phyloP scores from a whole-genome alignment of 1,284 basidiomycete species.

The Rhodotorula sp. region DNA sequence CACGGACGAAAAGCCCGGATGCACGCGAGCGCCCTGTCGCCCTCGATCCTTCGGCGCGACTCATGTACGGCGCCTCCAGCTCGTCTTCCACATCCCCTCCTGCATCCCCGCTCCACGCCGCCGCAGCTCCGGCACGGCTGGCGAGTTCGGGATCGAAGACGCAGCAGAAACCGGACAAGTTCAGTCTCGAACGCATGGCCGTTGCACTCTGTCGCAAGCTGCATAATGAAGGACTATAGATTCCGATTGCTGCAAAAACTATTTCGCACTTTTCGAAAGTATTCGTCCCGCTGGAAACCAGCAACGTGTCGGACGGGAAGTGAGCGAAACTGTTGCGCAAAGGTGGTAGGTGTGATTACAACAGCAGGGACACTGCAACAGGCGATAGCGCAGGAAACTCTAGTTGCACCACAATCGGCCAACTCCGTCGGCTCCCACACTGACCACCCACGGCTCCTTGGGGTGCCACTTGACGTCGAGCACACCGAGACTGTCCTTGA shows the following conservation, averaged over 20 bases:
- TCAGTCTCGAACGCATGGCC: conserved; percentile 72
- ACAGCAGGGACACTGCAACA: not conserved
- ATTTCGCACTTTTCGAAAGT: too few species aligned
- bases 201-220: conserved; percentile 69
- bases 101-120: not conserved
- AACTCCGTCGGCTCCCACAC: conserved; percentile 87
- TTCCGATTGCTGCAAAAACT: not conserved
- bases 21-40: not conserved
- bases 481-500: conserved; percentile 84
- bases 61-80: conserved; percentile 13
- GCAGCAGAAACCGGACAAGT: conserved; percentile 40
- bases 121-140: conserved; percentile 15
- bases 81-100: conserved; percentile 7
- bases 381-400: not conserved
- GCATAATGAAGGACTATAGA: conserved; percentile 64
- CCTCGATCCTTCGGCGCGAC: not conserved
- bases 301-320: not conserved
- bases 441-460: conserved; percentile 88
- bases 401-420: conserved; percentile 69
- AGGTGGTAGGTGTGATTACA: not conserved
- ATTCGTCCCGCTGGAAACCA: too few species aligned
- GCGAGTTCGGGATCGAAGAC: conserved; percentile 19
- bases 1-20: not conserved
- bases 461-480: conserved; percentile 86
- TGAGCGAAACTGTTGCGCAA: not conserved